Conservation (phyloP, 2,329 filamentous ascomycete species). For the Penicillium italicum region DNA sequence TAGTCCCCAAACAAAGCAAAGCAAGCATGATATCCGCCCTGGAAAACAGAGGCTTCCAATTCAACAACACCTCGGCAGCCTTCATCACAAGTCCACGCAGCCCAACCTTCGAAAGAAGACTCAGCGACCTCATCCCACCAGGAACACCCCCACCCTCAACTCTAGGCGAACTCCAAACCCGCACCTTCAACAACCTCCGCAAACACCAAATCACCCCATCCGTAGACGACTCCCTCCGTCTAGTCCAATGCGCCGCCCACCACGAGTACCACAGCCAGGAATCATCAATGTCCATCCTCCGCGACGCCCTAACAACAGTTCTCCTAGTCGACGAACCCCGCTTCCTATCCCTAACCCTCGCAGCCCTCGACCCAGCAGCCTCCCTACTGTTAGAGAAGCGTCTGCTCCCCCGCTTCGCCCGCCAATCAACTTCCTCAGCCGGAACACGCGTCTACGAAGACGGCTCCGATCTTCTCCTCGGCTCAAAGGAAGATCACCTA, state of each 20-base stretch:
- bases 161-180: slow-evolving; percentile 72
- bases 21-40: slow-evolving; percentile 72
- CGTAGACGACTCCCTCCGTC: slow-evolving; percentile 63
- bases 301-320: slow-evolving; percentile 37
- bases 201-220: slow-evolving; percentile 70
- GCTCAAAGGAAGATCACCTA: slow-evolving; percentile 64
- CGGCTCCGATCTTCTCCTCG: slow-evolving; percentile 67
- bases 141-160: slow-evolving; percentile 73
- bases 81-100: slow-evolving; percentile 57
- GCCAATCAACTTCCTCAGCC: slow-evolving; percentile 51
- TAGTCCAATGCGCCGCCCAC: slow-evolving; percentile 78
- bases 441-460: slow-evolving; percentile 25
- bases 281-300: slow-evolving; percentile 39
- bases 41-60: slow-evolving; percentile 75
- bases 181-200: slow-evolving; percentile 80
- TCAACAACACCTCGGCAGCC: slow-evolving; percentile 66
- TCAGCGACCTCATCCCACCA: slow-evolving; percentile 42
- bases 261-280: slow-evolving; percentile 41
- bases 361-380: slow-evolving; percentile 44
- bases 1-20: slow-evolving; percentile 74
- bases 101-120: slow-evolving; percentile 27
- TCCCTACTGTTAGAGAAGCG: slow-evolving; percentile 46
- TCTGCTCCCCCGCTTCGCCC: slow-evolving; percentile 62
- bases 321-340: slow-evolving; percentile 43
- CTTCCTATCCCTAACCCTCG: slow-evolving; percentile 49